Conservation (phyloP, 202 grass and related monocot species). For the Panicum hallii region DNA sequence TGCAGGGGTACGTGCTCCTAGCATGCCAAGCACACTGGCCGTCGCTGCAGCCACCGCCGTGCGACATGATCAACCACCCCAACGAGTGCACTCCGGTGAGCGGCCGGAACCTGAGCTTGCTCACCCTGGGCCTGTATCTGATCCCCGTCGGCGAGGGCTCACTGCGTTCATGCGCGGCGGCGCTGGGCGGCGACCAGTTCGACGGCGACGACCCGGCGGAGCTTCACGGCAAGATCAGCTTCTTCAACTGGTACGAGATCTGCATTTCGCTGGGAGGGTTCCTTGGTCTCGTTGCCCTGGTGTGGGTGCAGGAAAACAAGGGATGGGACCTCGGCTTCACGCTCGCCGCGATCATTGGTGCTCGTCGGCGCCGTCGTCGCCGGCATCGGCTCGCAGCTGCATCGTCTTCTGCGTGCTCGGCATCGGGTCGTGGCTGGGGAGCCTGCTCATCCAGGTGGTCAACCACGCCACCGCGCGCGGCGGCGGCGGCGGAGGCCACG, state of each 20-base stretch:
- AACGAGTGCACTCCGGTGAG: slow-evolving; percentile 50
- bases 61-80: slow-evolving; percentile 39
- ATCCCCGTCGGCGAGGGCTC: slow-evolving; percentile 59
- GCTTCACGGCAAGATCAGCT: slow-evolving; percentile 53
- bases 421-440: slow-evolving; percentile 53
- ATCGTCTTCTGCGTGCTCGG: slow-evolving; percentile 68
- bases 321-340: slow-evolving; percentile 65
- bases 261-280: slow-evolving; percentile 67
- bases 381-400: slow-evolving; percentile 39
- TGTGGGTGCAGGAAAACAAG: slow-evolving; percentile 74
- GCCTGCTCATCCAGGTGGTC: slow-evolving; percentile 55
- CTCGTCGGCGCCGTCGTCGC: slow-evolving; percentile 43
- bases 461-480: slow-evolving; percentile 51
- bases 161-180: slow-evolving; percentile 46
- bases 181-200: slow-evolving; percentile 76
- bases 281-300: slow-evolving; percentile 52
- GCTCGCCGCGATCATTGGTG: slow-evolving; percentile 46
- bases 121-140: slow-evolving; percentile 58
- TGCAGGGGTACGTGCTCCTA: slow-evolving; percentile 64
- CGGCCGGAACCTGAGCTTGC: slow-evolving; percentile 52
- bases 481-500: too few species aligned
- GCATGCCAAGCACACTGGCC: slow-evolving; percentile 63
- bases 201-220: slow-evolving; percentile 46
- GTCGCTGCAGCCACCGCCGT: slow-evolving; percentile 60
- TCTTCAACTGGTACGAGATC: slow-evolving; percentile 82